Percentiles rank a stretch among this genome's conserved stretches.
Conservation (phyloP, 192 early-diverging fungal genomes). For the Dispira simplex region DNA sequence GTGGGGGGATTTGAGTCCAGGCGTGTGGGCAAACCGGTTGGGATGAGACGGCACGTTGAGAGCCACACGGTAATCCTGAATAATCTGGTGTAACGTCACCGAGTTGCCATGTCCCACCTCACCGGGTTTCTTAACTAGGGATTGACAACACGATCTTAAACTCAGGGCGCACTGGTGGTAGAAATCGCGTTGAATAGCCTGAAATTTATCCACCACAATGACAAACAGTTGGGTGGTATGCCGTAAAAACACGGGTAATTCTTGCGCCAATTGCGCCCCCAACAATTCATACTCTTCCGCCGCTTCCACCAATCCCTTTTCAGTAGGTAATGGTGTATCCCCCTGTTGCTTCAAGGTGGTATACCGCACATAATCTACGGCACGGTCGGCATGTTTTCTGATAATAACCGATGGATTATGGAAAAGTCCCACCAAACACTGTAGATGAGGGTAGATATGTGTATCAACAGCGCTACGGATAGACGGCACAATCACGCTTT, state of each 20-base stretch:
- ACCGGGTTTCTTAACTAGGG: no score
- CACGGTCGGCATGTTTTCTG: not conserved
- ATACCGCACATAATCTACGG: not conserved
- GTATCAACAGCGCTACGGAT: not conserved
- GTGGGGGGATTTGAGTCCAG: not conserved
- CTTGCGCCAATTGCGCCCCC: not conserved
- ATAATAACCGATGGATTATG: slow-evolving; percentile 8
- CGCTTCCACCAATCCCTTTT: not conserved
- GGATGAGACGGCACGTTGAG: slow-evolving; percentile 8
- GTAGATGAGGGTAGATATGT: not conserved
- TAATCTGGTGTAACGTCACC: not conserved
- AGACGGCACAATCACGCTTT: not conserved
- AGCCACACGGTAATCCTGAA: slow-evolving; percentile 5
- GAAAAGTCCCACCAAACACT: slow-evolving; percentile 4
- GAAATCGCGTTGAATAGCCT: not conserved
- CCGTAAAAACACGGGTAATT: slow-evolving; percentile 4
- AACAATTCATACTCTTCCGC: slow-evolving; percentile 8
- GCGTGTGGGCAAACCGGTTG: not conserved
- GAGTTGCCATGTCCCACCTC: no score
- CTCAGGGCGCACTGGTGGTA: slow-evolving; percentile 2
- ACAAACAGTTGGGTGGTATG: not conserved
- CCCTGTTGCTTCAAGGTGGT: not conserved
- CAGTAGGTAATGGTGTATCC: not conserved
- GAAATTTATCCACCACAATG: not conserved
- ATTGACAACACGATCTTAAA: not conserved